Evolutionary conservation across 2,329 filamentous ascomycete genomes (phyloP).

Genomic region (Ceratocystis cacaofunesta): DNA sequence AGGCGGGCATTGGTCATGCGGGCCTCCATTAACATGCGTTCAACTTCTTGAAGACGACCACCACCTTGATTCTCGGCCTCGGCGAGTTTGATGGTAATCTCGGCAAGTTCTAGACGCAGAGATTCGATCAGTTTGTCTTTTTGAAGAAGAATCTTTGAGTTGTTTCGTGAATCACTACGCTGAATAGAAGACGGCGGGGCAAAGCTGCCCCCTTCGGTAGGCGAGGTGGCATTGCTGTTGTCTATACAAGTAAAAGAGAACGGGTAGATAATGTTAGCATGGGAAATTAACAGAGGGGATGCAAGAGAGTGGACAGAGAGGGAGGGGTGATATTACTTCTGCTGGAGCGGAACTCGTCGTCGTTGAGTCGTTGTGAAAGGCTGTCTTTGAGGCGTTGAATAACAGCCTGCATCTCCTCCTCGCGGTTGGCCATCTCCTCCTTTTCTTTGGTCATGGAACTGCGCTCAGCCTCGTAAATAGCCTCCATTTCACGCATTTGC

Average conservation of each 20-base stretch:
- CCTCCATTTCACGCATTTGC: slow-evolving; percentile 80
- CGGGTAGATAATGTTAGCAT: not conserved
- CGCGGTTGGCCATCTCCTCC: slow-evolving; percentile 67
- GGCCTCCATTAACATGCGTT: slow-evolving; percentile 75
- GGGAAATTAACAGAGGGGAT: not conserved
- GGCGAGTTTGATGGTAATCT: slow-evolving; percentile 87
- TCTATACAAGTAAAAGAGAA: slow-evolving; percentile 22
- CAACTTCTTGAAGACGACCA: slow-evolving; percentile 75
- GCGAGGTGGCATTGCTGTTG: slow-evolving; percentile 36
- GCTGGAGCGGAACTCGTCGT: slow-evolving; percentile 24
- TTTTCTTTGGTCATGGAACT: slow-evolving; percentile 81
- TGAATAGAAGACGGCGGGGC: slow-evolving; percentile 73
- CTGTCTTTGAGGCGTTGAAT: slow-evolving; percentile 88
- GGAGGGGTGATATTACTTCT: slow-evolving; percentile 9
- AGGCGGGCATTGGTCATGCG: slow-evolving; percentile 90
- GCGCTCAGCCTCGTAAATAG: slow-evolving; percentile 81
- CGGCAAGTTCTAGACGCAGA: slow-evolving; percentile 78
- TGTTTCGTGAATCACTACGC: slow-evolving; percentile 77
- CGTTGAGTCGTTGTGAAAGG: slow-evolving; percentile 56
- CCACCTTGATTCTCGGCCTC: slow-evolving; percentile 89
- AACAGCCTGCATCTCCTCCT: slow-evolving; percentile 80
- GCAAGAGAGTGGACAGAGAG: not conserved
- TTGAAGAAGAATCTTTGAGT: slow-evolving; percentile 77
- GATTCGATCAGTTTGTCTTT: slow-evolving; percentile 96
- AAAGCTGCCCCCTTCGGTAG: slow-evolving; percentile 60